phyloP scores from a whole-genome alignment of 1,284 basidiomycete genomes.

The Hortiboletus rubellus region DNA sequence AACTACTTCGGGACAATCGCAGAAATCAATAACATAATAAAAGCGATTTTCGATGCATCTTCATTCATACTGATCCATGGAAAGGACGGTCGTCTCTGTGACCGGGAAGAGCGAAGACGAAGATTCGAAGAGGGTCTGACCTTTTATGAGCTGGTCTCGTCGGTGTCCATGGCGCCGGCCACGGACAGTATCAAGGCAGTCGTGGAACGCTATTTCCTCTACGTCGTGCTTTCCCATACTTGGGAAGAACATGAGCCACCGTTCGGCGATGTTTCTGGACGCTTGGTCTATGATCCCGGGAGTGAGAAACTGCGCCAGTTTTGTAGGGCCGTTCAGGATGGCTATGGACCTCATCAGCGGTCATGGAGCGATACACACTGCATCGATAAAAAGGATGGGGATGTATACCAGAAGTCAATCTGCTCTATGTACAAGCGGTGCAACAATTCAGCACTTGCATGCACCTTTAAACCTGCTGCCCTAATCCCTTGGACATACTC shows the following conservation, averaged over 20 bases:
- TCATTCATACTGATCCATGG: too few species aligned
- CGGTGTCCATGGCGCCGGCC: not conserved
- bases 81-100: too few species aligned
- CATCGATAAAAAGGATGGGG: slow-evolving; percentile 7
- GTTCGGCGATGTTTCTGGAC: slow-evolving; percentile 5
- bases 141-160: slow-evolving; percentile 15
- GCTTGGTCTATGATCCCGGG: slow-evolving; percentile 1
- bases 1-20: not conserved
- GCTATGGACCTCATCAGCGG: slow-evolving; percentile 4
- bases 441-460: slow-evolving; percentile 13
- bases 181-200: not conserved
- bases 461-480: too few species aligned
- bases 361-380: slow-evolving; percentile 18
- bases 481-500: too few species aligned
- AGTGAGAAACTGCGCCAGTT: slow-evolving; percentile 17
- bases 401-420: slow-evolving; percentile 7
- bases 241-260: slow-evolving; percentile 18
- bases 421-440: slow-evolving; percentile 25
- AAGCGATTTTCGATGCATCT: too few species aligned
- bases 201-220: slow-evolving; percentile 2
- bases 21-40: not conserved
- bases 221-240: slow-evolving; percentile 26
- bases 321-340: slow-evolving; percentile 7
- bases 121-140: not conserved
- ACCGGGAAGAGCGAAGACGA: too few species aligned